Base-by-base conservation (phyloP, 257 asterid genomes). In the Leptodermis oblonga region DNA sequence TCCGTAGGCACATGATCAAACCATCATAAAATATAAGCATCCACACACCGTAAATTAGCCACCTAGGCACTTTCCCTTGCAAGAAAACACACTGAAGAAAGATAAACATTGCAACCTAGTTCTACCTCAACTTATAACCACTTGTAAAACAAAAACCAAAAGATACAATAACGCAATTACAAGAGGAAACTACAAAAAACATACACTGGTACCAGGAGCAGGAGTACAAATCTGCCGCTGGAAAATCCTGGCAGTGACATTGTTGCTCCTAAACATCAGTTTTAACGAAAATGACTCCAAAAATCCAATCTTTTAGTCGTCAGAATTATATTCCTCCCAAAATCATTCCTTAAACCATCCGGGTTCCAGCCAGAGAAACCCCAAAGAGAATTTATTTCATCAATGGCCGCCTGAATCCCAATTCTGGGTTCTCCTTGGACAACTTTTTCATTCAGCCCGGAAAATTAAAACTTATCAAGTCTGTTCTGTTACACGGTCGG, bases 181-280 rank as follows among this genome's bases (percentile, higher is more conserved):
- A 31, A 52, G n/a, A 48, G 64, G 11, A 25, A 15, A 15, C 23
- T 43, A 48, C 68, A 2, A 56, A 49, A 42, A 69, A 70, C 78
- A 37, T 91, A 94, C 97, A 67, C 85, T 78, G 80, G 99, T 87
- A 77, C 97, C 97, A 73, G 99, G 97, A 82, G 92, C 85, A 72
- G 99, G 96, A 69, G 83, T 77, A 56, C 83, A 82, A 82, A 89
- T 89, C 89, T 94, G 97, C 83, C 99, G 99, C 87, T 89, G 85
- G 84, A 94, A 94, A 74, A 94, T 77, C 83, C 99, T 85, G 83
- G 96, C 97, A 78, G 99, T 82, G 73, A 94, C 92, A 86, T 94
- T 94, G 80, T 83, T 91, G 82, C 90, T 91, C 86, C 82, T 89
- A 86, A 85, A 90, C 99, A 94, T 94, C 53, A 84, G 80, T 62